Evolutionary conservation across 2,329 filamentous ascomycete species (phyloP).

Genomic region (Fusarium bactridioides): DNA sequence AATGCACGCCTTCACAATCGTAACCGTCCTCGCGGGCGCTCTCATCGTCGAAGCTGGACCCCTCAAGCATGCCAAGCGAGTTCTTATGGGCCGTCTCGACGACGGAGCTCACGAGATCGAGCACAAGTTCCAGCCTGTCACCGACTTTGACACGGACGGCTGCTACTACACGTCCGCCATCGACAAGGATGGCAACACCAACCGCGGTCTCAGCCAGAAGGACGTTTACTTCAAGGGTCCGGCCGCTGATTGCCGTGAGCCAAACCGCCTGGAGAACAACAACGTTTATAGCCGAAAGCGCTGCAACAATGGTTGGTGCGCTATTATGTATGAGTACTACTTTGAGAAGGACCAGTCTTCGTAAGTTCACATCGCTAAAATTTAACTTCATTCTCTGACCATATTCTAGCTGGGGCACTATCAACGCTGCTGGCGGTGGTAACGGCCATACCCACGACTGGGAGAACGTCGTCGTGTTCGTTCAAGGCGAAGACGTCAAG

Average conservation of each 20-base stretch:
- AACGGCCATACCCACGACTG: conserved; percentile 26
- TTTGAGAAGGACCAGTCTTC: conserved; percentile 18
- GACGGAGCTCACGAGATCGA: conserved; percentile 46
- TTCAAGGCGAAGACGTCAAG: conserved; percentile 20
- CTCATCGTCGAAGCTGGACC: conserved; percentile 8
- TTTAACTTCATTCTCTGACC: not conserved
- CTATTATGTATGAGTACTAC: conserved; percentile 41
- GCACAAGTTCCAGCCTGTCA: conserved; percentile 47
- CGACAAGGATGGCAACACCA: conserved; percentile 45
- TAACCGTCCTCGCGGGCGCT: not conserved
- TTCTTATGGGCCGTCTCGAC: conserved; percentile 5
- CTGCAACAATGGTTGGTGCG: conserved; percentile 47
- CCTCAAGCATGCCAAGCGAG: conserved; percentile 2
- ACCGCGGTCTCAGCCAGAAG: conserved; percentile 21
- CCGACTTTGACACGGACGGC: conserved; percentile 51
- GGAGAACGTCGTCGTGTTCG: conserved; percentile 25
- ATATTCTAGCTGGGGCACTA: not conserved
- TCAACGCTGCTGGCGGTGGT: not conserved
- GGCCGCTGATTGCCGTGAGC: conserved; percentile 38
- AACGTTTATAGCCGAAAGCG: conserved; percentile 44
- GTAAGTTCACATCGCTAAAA: not conserved
- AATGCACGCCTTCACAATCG: conserved; percentile 3
- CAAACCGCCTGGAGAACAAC: conserved; percentile 39
- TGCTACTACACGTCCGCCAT: conserved; percentile 58
- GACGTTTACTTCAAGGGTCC: conserved; percentile 7